Evolutionary conservation across 257 asterid species (phyloP), one percentile per base, ranked within the genome.

Genomic region (Rubia yunnanensis): DNA sequence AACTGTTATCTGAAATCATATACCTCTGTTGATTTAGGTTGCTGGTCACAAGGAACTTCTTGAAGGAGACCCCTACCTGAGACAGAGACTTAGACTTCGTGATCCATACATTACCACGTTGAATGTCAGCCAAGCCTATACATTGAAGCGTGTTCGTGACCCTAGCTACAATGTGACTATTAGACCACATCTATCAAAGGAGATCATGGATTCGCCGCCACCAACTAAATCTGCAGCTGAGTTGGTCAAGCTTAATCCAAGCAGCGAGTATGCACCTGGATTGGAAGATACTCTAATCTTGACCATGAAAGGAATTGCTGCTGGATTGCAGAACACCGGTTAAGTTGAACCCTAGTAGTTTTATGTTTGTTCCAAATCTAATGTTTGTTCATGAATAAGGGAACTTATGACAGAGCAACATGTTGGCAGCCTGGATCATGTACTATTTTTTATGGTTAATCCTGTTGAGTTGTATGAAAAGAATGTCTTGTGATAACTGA

Each of bases 251-350:
- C 90, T 88, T 6, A 91, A 88, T 76, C 94, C 95, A 0, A 86
- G 72, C 7, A 88, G 98, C 35, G 98, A 91, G 66, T 91, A 91
- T 56, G 88, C 94, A 27, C 98, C 98, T 0, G 98, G 98, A 7
- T 24, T 88, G 80, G 97, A 91, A 67, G 97, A 91, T 78, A 91
- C 97, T 0, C 86, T 91, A 7, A 91, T 91, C 70, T 83, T 88
- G 84, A 91, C 98, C 54, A 91, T 91, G 97, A 91, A 91, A 78
- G 97, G 97, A 50, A 80, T 91, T 39, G 97, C 96, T 0, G 97
- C 97, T 72, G 97, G 97, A 64, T 49, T 91, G 84, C 96, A 89
- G 82, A 89, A 89, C 80, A 89, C 96, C 7, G 96, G 96, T 73
- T 89, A 76, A 73, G 69, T 65, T 7, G 39, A 39, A n/a, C 54